Percentiles rank a stretch among this genome's conserved stretches.
Evolutionary conservation across 2,329 filamentous ascomycete genomes (phyloP).

Genomic region (Xylariaceae sp.): DNA sequence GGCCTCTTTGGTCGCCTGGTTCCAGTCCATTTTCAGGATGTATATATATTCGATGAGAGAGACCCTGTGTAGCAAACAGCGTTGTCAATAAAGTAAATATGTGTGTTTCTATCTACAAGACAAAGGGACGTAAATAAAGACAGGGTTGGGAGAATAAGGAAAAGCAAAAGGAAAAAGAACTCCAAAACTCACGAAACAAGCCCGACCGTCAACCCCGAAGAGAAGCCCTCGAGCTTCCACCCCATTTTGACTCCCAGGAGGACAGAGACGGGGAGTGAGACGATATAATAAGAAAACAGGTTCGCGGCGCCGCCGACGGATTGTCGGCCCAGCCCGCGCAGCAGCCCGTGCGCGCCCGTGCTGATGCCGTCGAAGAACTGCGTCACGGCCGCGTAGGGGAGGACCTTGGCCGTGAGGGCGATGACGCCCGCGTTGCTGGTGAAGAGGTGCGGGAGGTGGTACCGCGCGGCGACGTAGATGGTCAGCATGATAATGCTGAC

Average conservation of each 20-base stretch:
- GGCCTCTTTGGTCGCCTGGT: background rate
- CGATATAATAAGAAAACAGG: background rate
- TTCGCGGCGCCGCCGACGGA: background rate
- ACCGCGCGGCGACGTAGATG: background rate
- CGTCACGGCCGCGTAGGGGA: background rate
- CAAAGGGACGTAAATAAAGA: background rate
- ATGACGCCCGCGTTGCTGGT: background rate
- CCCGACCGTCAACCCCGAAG: background rate
- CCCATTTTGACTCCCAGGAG: background rate
- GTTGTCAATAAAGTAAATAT: no score
- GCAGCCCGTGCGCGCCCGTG: background rate
- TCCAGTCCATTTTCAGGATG: background rate
- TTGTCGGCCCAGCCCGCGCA: background rate
- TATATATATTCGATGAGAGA: background rate
- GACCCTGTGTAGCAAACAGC: no score
- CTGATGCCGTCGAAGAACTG: background rate
- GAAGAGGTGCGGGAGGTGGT: background rate
- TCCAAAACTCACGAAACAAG: background rate
- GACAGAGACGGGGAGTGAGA: background rate
- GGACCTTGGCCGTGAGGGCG: background rate
- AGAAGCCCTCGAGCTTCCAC: background rate
- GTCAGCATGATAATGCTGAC: background rate
- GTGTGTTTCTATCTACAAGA: no score
- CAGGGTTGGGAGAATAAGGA: background rate
- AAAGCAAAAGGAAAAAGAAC: no score